These are phyloP conservation scores for Flammula alnicola DNA, from an alignment of 1,284 basidiomycete genomes.

Conservation along the genomic window DNA sequence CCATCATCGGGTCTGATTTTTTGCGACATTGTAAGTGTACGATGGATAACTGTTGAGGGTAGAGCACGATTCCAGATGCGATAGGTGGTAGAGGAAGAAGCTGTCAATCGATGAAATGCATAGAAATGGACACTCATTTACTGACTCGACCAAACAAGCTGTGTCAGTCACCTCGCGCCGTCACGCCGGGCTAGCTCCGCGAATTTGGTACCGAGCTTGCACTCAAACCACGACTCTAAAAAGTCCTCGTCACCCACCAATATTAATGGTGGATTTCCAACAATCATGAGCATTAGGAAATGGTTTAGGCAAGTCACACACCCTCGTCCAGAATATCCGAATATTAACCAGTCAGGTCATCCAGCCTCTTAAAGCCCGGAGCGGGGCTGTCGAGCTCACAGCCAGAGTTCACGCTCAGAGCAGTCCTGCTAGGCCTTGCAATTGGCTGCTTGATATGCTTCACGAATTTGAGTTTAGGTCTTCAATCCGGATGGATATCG, in stretches of 20 bases:
- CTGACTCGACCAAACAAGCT: slow-evolving; percentile 29
- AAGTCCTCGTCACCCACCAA: slow-evolving; percentile 1
- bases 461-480: slow-evolving; percentile 46
- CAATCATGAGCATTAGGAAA: slow-evolving; percentile 29
- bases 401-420: slow-evolving; percentile 47
- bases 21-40: slow-evolving; percentile 52
- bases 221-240: slow-evolving; percentile 1
- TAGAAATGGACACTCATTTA: slow-evolving; percentile 17
- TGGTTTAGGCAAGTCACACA: slow-evolving; percentile 32
- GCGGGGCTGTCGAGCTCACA: slow-evolving; percentile 35
- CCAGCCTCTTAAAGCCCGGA: slow-evolving; percentile 25
- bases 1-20: slow-evolving; percentile 68
- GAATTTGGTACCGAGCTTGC: background rate
- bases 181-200: slow-evolving; percentile 8
- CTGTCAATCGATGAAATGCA: slow-evolving; percentile 18
- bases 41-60: background rate
- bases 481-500: slow-evolving; percentile 51
- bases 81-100: slow-evolving; percentile 10
- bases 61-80: slow-evolving; percentile 1
- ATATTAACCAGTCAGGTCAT: background rate
- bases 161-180: too few relatives aligned
- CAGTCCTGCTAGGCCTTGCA: slow-evolving; percentile 42
- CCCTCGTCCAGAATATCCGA: background rate
- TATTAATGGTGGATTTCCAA: background rate
- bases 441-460: slow-evolving; percentile 48